Evolutionary conservation across 2,329 filamentous ascomycete species (phyloP).

Genomic region (Fusarium transvaalense): DNA sequence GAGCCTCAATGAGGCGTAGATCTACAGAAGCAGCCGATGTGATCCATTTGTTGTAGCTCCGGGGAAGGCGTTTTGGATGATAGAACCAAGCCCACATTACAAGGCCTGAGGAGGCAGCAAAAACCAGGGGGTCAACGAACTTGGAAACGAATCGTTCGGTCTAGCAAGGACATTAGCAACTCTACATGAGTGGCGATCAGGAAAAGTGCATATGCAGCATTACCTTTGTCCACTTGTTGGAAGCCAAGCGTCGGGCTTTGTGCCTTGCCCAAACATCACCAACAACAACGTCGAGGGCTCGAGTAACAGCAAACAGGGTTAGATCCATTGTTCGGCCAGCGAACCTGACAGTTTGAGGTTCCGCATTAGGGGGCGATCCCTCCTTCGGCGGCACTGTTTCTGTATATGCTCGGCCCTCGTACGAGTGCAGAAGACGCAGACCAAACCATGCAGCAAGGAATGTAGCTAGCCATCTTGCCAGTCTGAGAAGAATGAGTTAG

Average conservation of each 20-base stretch:
- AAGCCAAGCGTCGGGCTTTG: slow-evolving; percentile 59
- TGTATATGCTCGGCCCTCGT: slow-evolving; percentile 60
- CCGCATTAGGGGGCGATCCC: slow-evolving; percentile 44
- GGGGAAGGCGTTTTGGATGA: slow-evolving; percentile 75
- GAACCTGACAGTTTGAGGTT: slow-evolving; percentile 47
- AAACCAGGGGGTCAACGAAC: slow-evolving; percentile 74
- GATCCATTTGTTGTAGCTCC: slow-evolving; percentile 85
- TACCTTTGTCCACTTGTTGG: slow-evolving; percentile 63
- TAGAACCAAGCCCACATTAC: slow-evolving; percentile 96
- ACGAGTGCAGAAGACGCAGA: slow-evolving; percentile 69
- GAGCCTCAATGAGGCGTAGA: slow-evolving; percentile 76
- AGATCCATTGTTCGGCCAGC: slow-evolving; percentile 85
- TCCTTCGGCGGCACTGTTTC: slow-evolving; percentile 54
- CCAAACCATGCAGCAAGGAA: slow-evolving; percentile 71
- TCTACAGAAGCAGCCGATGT: slow-evolving; percentile 81
- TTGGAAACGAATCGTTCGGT: slow-evolving; percentile 53
- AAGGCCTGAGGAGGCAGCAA: slow-evolving; percentile 77
- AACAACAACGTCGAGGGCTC: slow-evolving; percentile 78
- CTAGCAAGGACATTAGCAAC: slow-evolving; percentile 43
- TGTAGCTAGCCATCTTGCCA: slow-evolving; percentile 69
- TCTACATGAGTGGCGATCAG: neutral
- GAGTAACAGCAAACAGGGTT: slow-evolving; percentile 80
- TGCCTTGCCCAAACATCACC: slow-evolving; percentile 73
- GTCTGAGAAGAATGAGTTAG: slow-evolving; percentile 53
- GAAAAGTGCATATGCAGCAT: neutral